These are phyloP conservation scores for Penicillium sp. DNA, from an alignment of 2,329 filamentous ascomycete species.

Conservation along the genomic window DNA sequence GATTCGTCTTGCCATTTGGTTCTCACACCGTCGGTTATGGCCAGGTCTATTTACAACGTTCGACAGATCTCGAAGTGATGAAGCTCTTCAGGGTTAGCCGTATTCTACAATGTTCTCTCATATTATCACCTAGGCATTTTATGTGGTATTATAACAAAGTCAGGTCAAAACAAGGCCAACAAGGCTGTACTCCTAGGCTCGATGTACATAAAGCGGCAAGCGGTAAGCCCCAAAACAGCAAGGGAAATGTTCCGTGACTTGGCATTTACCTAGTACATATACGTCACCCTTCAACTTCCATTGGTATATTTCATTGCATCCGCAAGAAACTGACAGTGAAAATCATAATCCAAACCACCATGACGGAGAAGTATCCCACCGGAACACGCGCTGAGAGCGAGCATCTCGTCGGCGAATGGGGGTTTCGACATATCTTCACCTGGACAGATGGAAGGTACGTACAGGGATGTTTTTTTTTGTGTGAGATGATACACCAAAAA, in stretches of 20 bases:
- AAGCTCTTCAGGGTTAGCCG: not conserved
- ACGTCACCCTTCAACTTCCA: not conserved
- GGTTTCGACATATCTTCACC: conserved; percentile 61
- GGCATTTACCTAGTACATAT: not conserved
- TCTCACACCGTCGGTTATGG: not conserved
- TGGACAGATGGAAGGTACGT: conserved; percentile 59
- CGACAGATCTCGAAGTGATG: not conserved
- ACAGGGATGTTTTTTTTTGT: too few relatives aligned
- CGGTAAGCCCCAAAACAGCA: not conserved
- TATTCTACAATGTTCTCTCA: too few relatives aligned
- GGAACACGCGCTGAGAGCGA: conserved; percentile 51
- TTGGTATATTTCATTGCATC: not conserved
- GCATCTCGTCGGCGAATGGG: conserved; percentile 56
- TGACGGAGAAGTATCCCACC: conserved; percentile 35
- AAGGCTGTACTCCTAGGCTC: not conserved
- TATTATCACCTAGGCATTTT: too few relatives aligned
- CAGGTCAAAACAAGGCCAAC: too few relatives aligned
- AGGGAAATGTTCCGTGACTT: not conserved
- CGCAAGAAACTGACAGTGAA: too few relatives aligned
- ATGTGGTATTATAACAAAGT: too few relatives aligned
- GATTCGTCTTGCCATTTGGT: not conserved
- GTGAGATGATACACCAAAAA: not conserved
- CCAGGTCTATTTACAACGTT: not conserved
- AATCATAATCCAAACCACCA: not conserved
- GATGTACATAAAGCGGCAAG: not conserved